Evolutionary conservation across 176 grass and related monocot genomes (phyloP).

Genomic region (Zizania latifolia): DNA sequence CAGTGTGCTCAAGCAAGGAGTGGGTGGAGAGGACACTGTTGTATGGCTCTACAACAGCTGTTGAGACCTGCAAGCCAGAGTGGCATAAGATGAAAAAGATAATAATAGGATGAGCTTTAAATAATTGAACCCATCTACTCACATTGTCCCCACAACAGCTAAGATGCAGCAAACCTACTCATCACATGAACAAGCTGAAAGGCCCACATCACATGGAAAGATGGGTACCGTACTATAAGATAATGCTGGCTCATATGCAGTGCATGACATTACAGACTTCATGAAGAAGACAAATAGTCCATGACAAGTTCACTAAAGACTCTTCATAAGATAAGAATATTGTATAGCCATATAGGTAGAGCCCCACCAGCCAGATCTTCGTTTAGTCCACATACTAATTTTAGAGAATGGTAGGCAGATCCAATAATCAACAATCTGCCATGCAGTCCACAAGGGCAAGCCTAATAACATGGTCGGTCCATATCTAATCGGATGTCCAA

Average conservation of each 20-base stretch:
- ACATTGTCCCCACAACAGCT: constrained; percentile 35
- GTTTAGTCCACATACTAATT: constrained; percentile 7
- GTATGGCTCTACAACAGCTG: no score
- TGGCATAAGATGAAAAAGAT: constrained; percentile 28
- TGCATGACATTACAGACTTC: constrained; percentile 1
- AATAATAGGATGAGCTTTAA: neutral
- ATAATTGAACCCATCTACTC: constrained; percentile 5
- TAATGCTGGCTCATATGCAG: constrained; percentile 20
- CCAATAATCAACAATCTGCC: neutral
- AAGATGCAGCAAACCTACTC: constrained; percentile 34
- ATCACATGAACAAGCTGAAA: constrained; percentile 31
- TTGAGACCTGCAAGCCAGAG: constrained; percentile 38
- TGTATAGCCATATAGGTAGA: neutral
- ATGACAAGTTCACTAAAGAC: neutral
- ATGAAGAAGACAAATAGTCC: neutral
- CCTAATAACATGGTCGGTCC: neutral
- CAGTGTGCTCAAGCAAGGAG: no score
- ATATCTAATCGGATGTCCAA: neutral
- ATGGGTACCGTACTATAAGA: neutral
- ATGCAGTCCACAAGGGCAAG: neutral
- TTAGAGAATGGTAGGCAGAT: neutral
- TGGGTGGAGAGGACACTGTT: no score
- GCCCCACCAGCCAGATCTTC: neutral
- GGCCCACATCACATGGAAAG: constrained; percentile 23
- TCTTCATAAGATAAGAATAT: neutral